These are phyloP conservation scores for Canavalia ensiformis DNA, from an alignment of 306 rosid genomes.

Conservation along the genomic window DNA sequence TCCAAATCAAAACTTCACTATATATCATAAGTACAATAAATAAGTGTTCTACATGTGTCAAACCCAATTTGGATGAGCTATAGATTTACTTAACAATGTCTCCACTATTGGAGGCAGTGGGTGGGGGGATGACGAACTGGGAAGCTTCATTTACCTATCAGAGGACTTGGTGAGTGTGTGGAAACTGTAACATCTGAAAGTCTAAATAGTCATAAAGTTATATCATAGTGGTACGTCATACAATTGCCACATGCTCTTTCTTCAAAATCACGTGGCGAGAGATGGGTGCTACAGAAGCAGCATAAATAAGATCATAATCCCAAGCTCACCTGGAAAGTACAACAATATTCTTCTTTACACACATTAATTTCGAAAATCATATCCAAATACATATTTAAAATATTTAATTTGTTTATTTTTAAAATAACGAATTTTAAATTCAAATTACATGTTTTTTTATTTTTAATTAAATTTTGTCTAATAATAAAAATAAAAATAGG, in stretches of 20 bases:
- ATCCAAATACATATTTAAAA: too few relatives aligned
- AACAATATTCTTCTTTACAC: too few relatives aligned
- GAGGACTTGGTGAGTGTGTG: not conserved
- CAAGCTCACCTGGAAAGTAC: too few relatives aligned
- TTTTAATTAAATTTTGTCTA: too few relatives aligned
- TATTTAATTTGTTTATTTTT: too few relatives aligned
- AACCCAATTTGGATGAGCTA: not conserved
- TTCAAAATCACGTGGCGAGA: not conserved
- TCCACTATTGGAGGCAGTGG: not conserved
- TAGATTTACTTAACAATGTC: not conserved
- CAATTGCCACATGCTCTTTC: not conserved
- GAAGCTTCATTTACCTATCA: not conserved
- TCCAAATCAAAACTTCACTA: too few relatives aligned
- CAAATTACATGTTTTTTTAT: too few relatives aligned
- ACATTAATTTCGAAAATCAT: too few relatives aligned
- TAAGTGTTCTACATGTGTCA: not conserved
- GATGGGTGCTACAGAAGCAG: not conserved
- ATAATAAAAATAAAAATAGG: too few relatives aligned
- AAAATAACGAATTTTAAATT: too few relatives aligned
- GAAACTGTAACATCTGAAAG: not conserved
- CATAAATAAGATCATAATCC: not conserved
- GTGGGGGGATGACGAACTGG: slow-evolving; percentile 6
- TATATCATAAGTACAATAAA: not conserved
- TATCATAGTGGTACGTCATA: not conserved
- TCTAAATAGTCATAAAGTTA: not conserved